Base-by-base conservation (phyloP, 805 yeast species). In the Ogataea siamensis region DNA sequence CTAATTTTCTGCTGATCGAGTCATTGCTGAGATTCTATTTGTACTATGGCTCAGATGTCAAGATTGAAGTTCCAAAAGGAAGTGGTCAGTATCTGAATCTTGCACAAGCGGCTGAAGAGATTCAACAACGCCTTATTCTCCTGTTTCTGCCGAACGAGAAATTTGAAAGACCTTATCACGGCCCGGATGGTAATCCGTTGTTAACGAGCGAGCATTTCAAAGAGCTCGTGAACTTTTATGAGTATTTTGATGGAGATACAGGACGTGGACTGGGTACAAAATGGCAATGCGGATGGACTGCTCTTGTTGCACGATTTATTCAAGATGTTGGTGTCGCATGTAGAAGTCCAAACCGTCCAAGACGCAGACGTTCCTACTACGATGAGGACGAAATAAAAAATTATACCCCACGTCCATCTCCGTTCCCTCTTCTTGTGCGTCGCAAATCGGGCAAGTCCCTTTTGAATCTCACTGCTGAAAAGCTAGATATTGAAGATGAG, bases 261-360 rank as follows among this genome's bases (percentile, higher is more conserved):
- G 97, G 97, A 26, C 75, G 95, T 50, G 97, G 96, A 5, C 65
- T 88, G 40, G 97, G 97, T 22, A 87, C 96, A 2, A 80, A 88
- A 36, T 96, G 89, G 67, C 97, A 88, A 66, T 83, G 88, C 70
- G 97, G 97, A 9, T 88, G 97, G 97, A 88, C 96, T 1, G 89
- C 95, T 0, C 71, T 89, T 31, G 93, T 87, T 36, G 95, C 95
- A 28, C 84, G 91, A 63, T 78, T 88, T 76, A 86, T 89, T 55
- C 93, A 85, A 57, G 91, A 89, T 63, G 84, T 85, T 29, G 96
- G 96, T 43, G 73, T 78, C 31, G 73, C 87, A 0, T 78, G 81
- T 56, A 63, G 80, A 45, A 55, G 71, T 15, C 76, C 80, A n/a
- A 56, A 62, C 24, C 43, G 58, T 3, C 61, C 62, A 7, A 47